Evolutionary conservation across 2,329 filamentous ascomycete genomes (phyloP), one percentile per base, ranked within the genome.

Genomic region (Plenodomus biglobosus): DNA sequence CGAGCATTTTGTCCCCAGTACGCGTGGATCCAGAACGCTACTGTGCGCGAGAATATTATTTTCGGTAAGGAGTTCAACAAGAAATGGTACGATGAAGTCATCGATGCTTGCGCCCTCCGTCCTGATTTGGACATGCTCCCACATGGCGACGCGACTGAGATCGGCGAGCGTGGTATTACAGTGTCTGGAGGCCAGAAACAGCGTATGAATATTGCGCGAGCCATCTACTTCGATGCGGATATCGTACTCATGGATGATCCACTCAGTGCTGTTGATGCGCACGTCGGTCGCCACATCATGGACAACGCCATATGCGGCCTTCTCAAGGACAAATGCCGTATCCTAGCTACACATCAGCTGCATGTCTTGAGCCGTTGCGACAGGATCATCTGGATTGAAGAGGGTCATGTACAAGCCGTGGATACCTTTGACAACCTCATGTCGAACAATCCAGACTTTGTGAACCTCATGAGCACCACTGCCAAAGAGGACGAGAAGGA

Each of bases 151-250:
- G 73, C 82, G 60, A 99, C 92, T 0, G 92, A 97, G 70, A 96
- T 97, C 64, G 94, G 92, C 20, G 94, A 97, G 71, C 85, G 91
- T 52, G 92, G 94, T 44, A 96, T 97, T 64, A 97, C 91, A 1
- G 88, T 97, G 1, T 96, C 91, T 16, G 92, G 94, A 47, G 92
- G 92, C 1, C 92, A 97, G 72, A 96, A 96, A 72, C 92, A 96
- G 71, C 85, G 94, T 10, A 78, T 96, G 58, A 97, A 96, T 67
- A 96, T 97, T 64, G 94, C 94, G 16, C 83, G 94, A 44, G 83
- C 83, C 1, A 85, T 86, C 44, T 86, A 85, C 62, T 85, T 84
- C 65, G 74, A 85, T 53, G 79, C 82, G 1, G 82, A 85, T 52
- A 78, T 85, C 40, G 73, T 85, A 2, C 74, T 85, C 11, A 82